A percentile compares a stretch with the other conserved stretches of the same genome.
Conservation (phyloP, 352 stramenopile species). For the Phytophthora cactorum region DNA sequence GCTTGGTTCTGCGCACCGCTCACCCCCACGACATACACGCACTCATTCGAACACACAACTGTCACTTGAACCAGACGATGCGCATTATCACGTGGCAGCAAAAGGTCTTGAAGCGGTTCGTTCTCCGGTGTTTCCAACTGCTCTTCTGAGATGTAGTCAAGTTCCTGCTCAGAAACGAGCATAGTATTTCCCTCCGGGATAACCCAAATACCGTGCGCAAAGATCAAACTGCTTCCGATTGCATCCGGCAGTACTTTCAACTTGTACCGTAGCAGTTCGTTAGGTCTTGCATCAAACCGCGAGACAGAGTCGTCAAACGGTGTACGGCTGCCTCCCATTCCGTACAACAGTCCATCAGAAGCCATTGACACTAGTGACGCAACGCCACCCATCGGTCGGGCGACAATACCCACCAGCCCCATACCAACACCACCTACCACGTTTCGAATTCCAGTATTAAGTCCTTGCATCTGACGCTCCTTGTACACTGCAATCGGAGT, state of each 20-base stretch:
- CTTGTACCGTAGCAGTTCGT: conserved; percentile 81
- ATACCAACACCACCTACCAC: conserved; percentile 78
- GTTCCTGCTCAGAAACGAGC: conserved; percentile 16
- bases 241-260: conserved; percentile 72
- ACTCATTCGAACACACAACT: conserved; percentile 52
- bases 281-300: conserved; percentile 58
- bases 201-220: conserved; percentile 73
- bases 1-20: conserved; percentile 44
- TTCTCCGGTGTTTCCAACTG: conserved; percentile 31
- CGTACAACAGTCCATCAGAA: conserved; percentile 77
- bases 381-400: conserved; percentile 77
- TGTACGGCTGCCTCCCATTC: conserved; percentile 47
- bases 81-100: conserved; percentile 40
- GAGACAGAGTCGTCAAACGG: conserved; percentile 40
- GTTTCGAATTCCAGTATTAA: conserved; percentile 64
- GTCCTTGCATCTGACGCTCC: conserved; percentile 66
- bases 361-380: conserved; percentile 80
- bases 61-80: conserved; percentile 45
- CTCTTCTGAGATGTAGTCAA: conserved; percentile 39
- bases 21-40: conserved; percentile 65
- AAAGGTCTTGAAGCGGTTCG: conserved; percentile 37
- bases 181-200: conserved; percentile 36
- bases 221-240: conserved; percentile 53
- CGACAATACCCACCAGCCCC: conserved; percentile 80
- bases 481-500: conserved; percentile 81